Base-by-base conservation (phyloP, 352 stramenopile species). In the Phytophthora sp. region DNA sequence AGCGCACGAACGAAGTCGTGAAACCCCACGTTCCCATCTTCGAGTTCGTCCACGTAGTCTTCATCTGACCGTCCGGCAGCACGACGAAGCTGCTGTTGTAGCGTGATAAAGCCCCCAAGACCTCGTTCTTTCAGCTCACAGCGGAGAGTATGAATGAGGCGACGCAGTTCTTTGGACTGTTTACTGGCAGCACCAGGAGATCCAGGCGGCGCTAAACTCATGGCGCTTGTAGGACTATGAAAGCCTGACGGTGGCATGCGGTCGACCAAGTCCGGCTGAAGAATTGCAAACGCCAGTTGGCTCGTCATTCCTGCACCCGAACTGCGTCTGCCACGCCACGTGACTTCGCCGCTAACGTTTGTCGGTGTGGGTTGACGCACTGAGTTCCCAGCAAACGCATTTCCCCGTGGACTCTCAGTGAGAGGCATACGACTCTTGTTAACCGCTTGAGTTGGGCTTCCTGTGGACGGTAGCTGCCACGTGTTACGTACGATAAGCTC, bases 401-500 rank as follows among this genome's bases (percentile, higher is more conserved):
- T 56, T 57, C 38, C 66, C 36, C 44, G 30, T 30, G 60, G 54
- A 45, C 24, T 63, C 16, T 61, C 53, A 5, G 47, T 62, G 30
- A 46, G 20, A 27, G 52, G 26, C 16, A 27, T 33, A 18, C 41
- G 63, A 15, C 15, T 42, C n/a, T 62, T 65, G 23, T 45, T 74
- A 13, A 5, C 31, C 13, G 35, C 12, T 38, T 53, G 35, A 41
- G 16, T 51, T 23, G 30, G 44, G 36, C 15, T 63, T 11, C 45
- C 21, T 27, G 20, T 26, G 2, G 45, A 36, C 9, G 58, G 59
- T 9, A 90, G 74, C 41, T 85, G 79, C 82, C 91, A 98, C 11
- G 88, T 89, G 60, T 97, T 97, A 58, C 88, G 84, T 31, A 97
- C 72, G 63, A 97, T 87, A 26, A 95, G 75, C 62, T 96, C 87